Conservation (phyloP, 129 eudicot genomes). For the Deinandra increscens region DNA sequence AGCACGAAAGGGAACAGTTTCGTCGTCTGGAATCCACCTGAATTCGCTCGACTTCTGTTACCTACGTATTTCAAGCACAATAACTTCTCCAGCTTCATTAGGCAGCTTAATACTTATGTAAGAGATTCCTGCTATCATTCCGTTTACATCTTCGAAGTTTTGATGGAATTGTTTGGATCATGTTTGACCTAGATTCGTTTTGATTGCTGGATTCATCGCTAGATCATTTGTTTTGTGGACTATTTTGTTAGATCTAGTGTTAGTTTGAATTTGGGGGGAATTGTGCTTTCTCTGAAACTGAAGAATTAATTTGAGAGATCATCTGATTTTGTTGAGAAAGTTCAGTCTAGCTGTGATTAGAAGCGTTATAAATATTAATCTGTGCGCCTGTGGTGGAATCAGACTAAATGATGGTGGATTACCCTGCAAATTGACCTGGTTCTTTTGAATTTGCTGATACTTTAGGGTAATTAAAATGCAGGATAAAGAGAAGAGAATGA, state of each 20-base stretch:
- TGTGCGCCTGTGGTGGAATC: not conserved
- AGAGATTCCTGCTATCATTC: not conserved
- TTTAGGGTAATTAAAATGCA: not conserved
- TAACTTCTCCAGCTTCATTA: slow-evolving; percentile 81
- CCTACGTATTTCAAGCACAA: slow-evolving; percentile 77
- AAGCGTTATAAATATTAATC: not conserved
- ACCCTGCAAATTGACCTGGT: not conserved
- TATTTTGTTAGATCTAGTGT: slow-evolving; percentile 10
- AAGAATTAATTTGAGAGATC: not conserved
- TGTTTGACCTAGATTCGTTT: slow-evolving; percentile 1
- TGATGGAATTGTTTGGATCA: not conserved
- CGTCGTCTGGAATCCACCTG: slow-evolving; percentile 85
- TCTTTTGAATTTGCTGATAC: not conserved
- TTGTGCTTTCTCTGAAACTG: not conserved
- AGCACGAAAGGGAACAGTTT: slow-evolving; percentile 53
- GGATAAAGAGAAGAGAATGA: not conserved
- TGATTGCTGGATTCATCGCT: not conserved
- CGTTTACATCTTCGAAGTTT: not conserved
- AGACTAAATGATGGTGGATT: not conserved
- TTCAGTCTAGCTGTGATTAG: no score
- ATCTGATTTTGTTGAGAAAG: no score
- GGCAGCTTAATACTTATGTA: slow-evolving; percentile 85
- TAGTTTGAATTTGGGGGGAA: not conserved
- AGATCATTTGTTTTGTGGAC: not conserved
- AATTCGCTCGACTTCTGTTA: slow-evolving; percentile 60